Conservation (phyloP, 768 basidiomycete genomes). For the Pholiota conissans region DNA sequence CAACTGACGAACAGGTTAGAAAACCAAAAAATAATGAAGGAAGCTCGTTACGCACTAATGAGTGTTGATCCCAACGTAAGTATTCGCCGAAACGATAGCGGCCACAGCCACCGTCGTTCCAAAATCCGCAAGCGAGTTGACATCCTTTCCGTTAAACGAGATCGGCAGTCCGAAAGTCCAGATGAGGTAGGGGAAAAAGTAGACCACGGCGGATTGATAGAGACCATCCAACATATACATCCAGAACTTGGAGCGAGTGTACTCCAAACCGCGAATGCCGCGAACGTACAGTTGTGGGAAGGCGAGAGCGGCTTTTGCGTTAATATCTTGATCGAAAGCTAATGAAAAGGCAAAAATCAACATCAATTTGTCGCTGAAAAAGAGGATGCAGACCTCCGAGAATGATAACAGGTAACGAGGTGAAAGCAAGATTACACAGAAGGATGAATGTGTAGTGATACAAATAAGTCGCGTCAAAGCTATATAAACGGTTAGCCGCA, state of each 20-base stretch:
- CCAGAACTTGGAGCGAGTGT: conserved; percentile 92
- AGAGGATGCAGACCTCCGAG: conserved; percentile 67
- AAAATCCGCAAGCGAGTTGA: conserved; percentile 82
- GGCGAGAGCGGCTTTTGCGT: conserved; percentile 84
- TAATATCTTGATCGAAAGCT: conserved; percentile 96
- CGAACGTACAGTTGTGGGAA: conserved; percentile 96
- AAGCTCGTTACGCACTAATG: conserved; percentile 65
- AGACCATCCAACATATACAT: conserved; percentile 92
- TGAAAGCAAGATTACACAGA: conserved; percentile 90
- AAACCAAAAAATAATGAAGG: conserved; percentile 4
- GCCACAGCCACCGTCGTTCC: conserved; percentile 90
- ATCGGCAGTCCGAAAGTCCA: conserved; percentile 65
- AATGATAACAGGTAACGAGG: conserved; percentile 87
- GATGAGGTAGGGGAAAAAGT: conserved; percentile 80
- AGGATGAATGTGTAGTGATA: conserved; percentile 95
- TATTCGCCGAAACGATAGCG: conserved; percentile 86
- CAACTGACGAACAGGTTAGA: conserved; percentile 47
- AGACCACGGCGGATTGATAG: conserved; percentile 87
- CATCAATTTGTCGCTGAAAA: neutral
- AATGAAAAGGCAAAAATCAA: neutral
- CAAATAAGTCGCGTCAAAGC: conserved; percentile 93
- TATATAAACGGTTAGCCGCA: conserved; percentile 28
- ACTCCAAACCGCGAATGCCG: conserved; percentile 91
- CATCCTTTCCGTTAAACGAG: conserved; percentile 78
- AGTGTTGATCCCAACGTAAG: conserved; percentile 87